Conservation (phyloP, 495 filamentous ascomycete genomes). For the Penicillium canescens region DNA sequence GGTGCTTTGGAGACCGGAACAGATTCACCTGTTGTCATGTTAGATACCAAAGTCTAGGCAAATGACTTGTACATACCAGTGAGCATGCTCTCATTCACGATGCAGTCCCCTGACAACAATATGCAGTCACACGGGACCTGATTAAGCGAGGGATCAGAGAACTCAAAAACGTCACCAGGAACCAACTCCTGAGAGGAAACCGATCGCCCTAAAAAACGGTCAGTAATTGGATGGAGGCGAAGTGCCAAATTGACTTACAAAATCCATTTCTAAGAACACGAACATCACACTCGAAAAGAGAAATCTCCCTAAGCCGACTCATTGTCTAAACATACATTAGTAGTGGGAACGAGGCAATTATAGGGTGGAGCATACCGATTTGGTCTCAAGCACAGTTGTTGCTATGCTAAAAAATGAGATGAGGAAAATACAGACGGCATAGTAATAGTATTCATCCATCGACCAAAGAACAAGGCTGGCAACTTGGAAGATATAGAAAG, state of each 20-base stretch:
- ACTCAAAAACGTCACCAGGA: conserved; percentile 95
- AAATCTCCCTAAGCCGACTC: conserved; percentile 87
- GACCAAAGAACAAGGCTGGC: conserved; percentile 95
- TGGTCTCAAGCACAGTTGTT: conserved; percentile 86
- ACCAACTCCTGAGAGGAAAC: conserved; percentile 86
- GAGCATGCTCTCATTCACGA: conserved; percentile 99
- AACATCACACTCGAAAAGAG: conserved; percentile 91
- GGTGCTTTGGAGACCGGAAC: conserved; percentile 94
- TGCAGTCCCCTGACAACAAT: conserved; percentile 90
- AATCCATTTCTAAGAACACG: conserved; percentile 92
- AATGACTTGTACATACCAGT: conserved; percentile 57
- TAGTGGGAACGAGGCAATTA: conserved; percentile 11
- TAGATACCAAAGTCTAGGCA: conserved; percentile 8
- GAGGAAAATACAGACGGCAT: conserved; percentile 91
- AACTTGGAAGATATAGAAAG: conserved; percentile 98
- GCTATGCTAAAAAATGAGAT: conserved; percentile 93
- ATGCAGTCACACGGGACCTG: conserved; percentile 94
- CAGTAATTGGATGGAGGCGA: background rate
- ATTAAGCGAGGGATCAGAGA: conserved; percentile 92
- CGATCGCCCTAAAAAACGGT: conserved; percentile 65
- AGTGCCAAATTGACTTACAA: conserved; percentile 58
- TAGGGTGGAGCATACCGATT: conserved; percentile 56
- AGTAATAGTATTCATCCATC: conserved; percentile 94
- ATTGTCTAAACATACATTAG: conserved; percentile 65
- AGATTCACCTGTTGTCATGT: conserved; percentile 70